Evolutionary conservation across 345 rosid genomes (phyloP).

Genomic region (Punica granatum): DNA sequence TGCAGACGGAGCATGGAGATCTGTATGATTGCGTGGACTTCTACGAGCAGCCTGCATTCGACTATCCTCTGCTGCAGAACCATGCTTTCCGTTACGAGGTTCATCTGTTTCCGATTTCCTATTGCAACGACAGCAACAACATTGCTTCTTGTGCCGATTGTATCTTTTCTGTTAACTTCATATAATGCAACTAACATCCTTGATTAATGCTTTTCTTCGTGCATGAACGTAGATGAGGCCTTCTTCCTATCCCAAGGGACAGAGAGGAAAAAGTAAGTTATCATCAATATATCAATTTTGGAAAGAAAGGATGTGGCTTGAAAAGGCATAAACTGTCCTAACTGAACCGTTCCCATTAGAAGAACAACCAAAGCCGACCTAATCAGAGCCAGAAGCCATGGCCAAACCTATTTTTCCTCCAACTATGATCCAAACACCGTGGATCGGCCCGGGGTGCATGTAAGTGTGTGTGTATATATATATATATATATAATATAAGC

Average conservation of each 20-base stretch:
- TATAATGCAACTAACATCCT: background rate
- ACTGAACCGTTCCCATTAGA: constrained; percentile 27
- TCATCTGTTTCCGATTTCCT: background rate
- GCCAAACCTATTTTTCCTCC: constrained; percentile 7
- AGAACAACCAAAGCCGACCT: constrained; percentile 23
- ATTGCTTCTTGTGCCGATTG: background rate
- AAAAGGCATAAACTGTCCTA: constrained; percentile 24
- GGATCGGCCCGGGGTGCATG: constrained; percentile 14
- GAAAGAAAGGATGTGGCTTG: background rate
- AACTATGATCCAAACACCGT: constrained; percentile 4
- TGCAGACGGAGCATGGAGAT: constrained; percentile 11
- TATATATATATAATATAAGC: too few species aligned
- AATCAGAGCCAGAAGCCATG: constrained; percentile 6
- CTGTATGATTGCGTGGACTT: constrained; percentile 10
- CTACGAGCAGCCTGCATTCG: constrained; percentile 14
- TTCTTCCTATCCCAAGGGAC: background rate
- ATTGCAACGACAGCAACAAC: background rate
- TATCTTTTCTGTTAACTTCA: too few species aligned
- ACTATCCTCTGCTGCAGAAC: constrained; percentile 9
- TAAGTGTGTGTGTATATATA: too few species aligned
- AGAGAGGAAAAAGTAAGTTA: background rate
- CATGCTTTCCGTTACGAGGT: background rate
- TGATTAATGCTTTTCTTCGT: background rate
- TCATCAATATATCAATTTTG: background rate
- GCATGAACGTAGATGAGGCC: constrained; percentile 17